Evolutionary conservation across 768 basidiomycete genomes (phyloP).

Genomic region (Boletus subparvulus): DNA sequence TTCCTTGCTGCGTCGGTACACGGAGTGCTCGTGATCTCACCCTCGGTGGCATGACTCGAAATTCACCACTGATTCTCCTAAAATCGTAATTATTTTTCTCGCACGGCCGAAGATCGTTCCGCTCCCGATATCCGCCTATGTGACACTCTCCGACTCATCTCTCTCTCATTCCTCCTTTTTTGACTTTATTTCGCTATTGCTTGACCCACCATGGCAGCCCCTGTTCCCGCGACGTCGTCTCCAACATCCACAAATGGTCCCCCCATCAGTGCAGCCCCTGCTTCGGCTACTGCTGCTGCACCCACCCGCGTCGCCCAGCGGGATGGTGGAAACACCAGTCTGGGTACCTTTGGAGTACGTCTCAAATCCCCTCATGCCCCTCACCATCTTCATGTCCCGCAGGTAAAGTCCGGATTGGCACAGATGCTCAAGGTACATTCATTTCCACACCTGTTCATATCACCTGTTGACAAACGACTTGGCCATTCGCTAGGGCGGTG

Average conservation of each 20-base stretch:
- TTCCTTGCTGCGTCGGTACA: too few relatives aligned
- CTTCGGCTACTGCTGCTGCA: conserved; percentile 20
- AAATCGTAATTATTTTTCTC: conserved; percentile 1
- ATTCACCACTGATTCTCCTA: neutral
- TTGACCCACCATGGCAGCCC: conserved; percentile 13
- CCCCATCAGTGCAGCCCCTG: neutral
- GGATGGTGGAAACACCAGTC: conserved; percentile 54
- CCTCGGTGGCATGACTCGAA: too few relatives aligned
- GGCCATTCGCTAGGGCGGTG: conserved; percentile 56
- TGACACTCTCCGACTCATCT: neutral
- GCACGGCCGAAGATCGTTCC: neutral
- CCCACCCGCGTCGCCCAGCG: conserved; percentile 52
- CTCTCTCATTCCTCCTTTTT: neutral
- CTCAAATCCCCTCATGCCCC: neutral
- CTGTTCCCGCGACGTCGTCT: neutral
- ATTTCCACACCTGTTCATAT: conserved; percentile 8
- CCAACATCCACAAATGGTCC: conserved; percentile 5
- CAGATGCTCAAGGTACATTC: conserved; percentile 88
- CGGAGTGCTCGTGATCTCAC: too few relatives aligned
- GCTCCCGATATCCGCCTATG: conserved; percentile 2
- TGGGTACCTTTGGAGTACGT: conserved; percentile 72
- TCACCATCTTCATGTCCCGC: conserved; percentile 1
- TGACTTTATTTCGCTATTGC: neutral
- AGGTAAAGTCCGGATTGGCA: conserved; percentile 93
- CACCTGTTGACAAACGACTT: neutral